Base-by-base conservation (phyloP, 2,329 filamentous ascomycete genomes). In the Hypoxylon sp. region DNA sequence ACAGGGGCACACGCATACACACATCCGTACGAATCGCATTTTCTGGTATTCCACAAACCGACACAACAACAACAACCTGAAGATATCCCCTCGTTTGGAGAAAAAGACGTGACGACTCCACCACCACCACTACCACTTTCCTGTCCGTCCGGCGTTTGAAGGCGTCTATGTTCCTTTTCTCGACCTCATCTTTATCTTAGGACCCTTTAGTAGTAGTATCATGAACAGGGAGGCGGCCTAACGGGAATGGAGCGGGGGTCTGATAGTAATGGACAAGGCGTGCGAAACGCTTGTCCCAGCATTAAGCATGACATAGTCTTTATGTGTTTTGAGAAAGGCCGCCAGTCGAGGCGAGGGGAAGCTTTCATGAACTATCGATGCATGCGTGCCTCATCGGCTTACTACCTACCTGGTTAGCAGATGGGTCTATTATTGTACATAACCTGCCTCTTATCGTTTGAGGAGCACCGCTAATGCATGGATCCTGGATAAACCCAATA, bases 41-140 rank as follows among this genome's bases (percentile, higher is more conserved):
- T 68, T 63, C 46, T 54, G 51, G 44, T 58, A 50, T 65, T 68
- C 61, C 22, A 60, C 61, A 64, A 66, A 68, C 61, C 64, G 46
- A 51, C 25, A 33, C 7, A 13, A 37, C 55, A 66, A 62, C 61
- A 51, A 55, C 44, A 60, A 22, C 54, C 51, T 63, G 17, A 70
- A 73, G 65, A 73, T 73, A 72, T 72, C 59, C 72, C 60, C 72
- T 74, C 72, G 63, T 73, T 74, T 69, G 64, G 56, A 62, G 64
- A 60, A 62, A 66, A 58, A 66, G 68, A 71, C 70, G 64, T 35
- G 64, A 68, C 60, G 33, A 63, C 17, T 22, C 17, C 7, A 2
- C n/a, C 31, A 40, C 17, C 7, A 2, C n/a, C 31, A 40, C 35
- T 33, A 8, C 13, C 49, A 27, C 25, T 63, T 30, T 37, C 42